Conservation (phyloP, 1,139 yeast species). For the Scheffersomyces insectosa region DNA sequence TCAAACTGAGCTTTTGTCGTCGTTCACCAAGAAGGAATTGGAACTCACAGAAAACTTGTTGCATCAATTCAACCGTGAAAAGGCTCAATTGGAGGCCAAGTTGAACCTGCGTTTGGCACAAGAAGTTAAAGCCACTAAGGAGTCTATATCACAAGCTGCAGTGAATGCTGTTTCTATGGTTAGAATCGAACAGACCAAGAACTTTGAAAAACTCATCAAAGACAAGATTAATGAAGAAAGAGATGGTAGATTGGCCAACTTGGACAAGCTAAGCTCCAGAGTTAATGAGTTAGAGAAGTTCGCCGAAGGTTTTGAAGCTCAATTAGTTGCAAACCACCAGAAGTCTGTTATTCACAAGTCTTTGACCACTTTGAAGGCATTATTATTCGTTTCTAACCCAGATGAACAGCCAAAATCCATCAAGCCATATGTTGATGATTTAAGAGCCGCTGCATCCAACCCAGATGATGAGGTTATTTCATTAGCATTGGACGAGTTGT, state of each 20-base stretch:
- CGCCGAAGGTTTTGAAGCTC: conserved; percentile 57
- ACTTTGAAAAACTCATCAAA: conserved; percentile 64
- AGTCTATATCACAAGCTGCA: conserved; percentile 71
- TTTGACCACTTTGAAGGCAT: conserved; percentile 52
- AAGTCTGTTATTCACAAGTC: conserved; percentile 60
- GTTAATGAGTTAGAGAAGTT: conserved; percentile 60
- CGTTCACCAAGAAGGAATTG: conserved; percentile 58
- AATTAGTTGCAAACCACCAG: conserved; percentile 55
- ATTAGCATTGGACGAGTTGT: conserved; percentile 39
- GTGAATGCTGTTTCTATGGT: conserved; percentile 74
- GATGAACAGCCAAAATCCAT: conserved; percentile 32
- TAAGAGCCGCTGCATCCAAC: conserved; percentile 41
- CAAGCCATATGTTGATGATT: conserved; percentile 47
- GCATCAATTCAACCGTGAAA: conserved; percentile 53
- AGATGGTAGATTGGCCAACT: conserved; percentile 71
- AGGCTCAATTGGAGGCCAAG: conserved; percentile 61
- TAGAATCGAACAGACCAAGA: conserved; percentile 69
- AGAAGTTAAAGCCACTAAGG: conserved; percentile 71
- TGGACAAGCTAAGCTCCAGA: conserved; percentile 59
- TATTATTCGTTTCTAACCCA: conserved; percentile 35
- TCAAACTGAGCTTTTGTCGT: conserved; percentile 53
- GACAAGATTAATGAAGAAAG: conserved; percentile 78
- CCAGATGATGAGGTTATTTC: conserved; percentile 45
- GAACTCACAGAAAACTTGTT: conserved; percentile 51
- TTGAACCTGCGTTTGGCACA: conserved; percentile 58